Evolutionary conservation across 352 stramenopile genomes (phyloP).

Genomic region (Aphanomyces euteiches): DNA sequence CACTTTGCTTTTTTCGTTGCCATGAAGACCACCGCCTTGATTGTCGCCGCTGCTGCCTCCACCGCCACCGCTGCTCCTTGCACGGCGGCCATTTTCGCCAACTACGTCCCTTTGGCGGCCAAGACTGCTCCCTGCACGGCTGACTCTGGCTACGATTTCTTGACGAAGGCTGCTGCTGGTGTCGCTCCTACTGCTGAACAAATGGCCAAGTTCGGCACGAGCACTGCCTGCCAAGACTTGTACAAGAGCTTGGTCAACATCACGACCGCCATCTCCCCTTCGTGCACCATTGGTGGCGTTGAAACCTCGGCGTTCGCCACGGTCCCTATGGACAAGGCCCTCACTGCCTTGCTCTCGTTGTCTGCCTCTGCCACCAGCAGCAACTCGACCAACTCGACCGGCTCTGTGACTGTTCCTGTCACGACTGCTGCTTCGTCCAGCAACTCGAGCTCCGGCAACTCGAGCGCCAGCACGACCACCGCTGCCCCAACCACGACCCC

Average conservation of each 20-base stretch:
- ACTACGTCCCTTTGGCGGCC: background rate
- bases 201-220: conserved; percentile 3
- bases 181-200: conserved; percentile 2
- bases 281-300: conserved; percentile 19
- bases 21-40: background rate
- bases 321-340: background rate
- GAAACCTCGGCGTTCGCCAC: conserved; percentile 1
- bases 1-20: background rate
- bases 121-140: background rate
- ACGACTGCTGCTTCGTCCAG: background rate
- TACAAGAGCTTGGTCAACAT: background rate
- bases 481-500: conserved; percentile 6
- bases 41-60: background rate
- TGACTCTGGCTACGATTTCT: conserved; percentile 20
- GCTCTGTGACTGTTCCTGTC: background rate
- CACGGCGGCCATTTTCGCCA: background rate
- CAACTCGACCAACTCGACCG: background rate
- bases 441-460: conserved; percentile 1
- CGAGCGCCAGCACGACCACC: background rate
- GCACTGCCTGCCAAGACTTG: conserved; percentile 3
- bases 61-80: background rate
- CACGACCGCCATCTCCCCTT: background rate
- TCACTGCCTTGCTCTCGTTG: background rate
- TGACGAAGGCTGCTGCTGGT: background rate
- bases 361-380: background rate